Percentiles rank a stretch among this genome's conserved stretches.
Evolutionary conservation across 2,329 filamentous ascomycete genomes (phyloP).

Genomic region (Diaporthe vexans): DNA sequence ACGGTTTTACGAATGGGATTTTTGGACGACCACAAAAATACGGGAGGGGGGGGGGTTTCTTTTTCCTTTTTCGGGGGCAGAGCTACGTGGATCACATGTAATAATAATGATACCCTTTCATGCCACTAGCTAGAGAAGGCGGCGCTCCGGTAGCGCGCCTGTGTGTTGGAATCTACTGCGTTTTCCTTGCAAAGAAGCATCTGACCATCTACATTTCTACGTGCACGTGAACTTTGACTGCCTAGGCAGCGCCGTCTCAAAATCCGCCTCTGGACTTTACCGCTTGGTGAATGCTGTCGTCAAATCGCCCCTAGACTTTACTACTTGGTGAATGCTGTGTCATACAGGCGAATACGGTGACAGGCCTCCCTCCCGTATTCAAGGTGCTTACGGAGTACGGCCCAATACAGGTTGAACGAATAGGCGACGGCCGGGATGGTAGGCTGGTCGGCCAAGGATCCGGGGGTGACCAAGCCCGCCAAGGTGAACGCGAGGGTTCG

Average conservation of each 20-base stretch:
- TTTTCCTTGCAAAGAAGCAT: background rate
- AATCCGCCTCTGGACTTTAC: background rate
- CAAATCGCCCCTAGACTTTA: background rate
- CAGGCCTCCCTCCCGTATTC: background rate
- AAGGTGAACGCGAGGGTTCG: constrained; percentile 20
- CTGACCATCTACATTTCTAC: too few species aligned
- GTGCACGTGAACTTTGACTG: background rate
- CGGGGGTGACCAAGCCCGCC: background rate
- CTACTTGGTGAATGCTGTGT: background rate
- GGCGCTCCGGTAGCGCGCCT: constrained; percentile 27
- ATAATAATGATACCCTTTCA: constrained; percentile 39
- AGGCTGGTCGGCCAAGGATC: background rate
- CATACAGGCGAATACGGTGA: background rate
- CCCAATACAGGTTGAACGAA: background rate
- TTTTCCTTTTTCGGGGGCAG: background rate
- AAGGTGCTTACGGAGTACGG: background rate
- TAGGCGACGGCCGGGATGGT: background rate
- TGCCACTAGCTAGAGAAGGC: constrained; percentile 31
- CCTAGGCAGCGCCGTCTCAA: background rate
- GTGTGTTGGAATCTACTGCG: constrained; percentile 21
- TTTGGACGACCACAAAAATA: constrained; percentile 26
- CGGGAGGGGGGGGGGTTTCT: background rate
- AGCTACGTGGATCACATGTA: constrained; percentile 33
- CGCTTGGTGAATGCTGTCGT: background rate
- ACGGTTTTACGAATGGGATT: constrained; percentile 34